Conservation (phyloP, 2,329 filamentous ascomycete species). For the Aspergillus spinulosporus region DNA sequence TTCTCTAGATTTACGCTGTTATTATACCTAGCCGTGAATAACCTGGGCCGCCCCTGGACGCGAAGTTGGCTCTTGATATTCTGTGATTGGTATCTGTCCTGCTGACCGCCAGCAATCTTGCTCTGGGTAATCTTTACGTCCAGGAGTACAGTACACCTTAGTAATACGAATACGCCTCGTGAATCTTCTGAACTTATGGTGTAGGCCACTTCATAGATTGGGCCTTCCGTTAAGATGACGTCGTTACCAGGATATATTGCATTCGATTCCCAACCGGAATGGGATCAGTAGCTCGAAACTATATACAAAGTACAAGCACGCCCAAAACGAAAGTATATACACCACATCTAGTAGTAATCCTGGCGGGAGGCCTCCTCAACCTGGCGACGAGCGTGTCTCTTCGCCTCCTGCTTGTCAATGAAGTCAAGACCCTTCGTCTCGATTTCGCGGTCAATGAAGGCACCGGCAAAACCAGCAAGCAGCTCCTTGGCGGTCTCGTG, state of each 20-base stretch:
- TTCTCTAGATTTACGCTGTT: too few species aligned
- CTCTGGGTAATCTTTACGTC: too few species aligned
- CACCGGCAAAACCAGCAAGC: constrained; percentile 71
- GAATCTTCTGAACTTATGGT: too few species aligned
- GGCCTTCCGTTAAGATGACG: too few species aligned
- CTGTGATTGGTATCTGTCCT: too few species aligned
- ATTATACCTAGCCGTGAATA: too few species aligned
- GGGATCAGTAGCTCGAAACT: neutral
- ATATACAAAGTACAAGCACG: neutral
- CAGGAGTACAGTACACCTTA: too few species aligned
- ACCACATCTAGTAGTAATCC: constrained; percentile 8
- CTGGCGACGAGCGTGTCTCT: constrained; percentile 55
- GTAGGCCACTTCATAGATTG: too few species aligned
- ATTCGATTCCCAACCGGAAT: neutral
- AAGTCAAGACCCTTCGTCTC: constrained; percentile 66
- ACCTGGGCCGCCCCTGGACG: too few species aligned
- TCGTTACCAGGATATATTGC: neutral
- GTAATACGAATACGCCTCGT: too few species aligned
- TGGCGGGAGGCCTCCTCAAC: constrained; percentile 46
- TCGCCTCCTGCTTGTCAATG: constrained; percentile 60
- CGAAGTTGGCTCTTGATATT: too few species aligned
- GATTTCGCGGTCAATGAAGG: constrained; percentile 72
- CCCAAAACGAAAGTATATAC: neutral
- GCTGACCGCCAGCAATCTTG: too few species aligned
- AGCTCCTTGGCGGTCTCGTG: constrained; percentile 77